A percentile compares a stretch with the other conserved stretches of the same genome.
These are phyloP conservation scores for Discostella stelligeroides DNA, from an alignment of 108 stramenopile species.

Conservation along the genomic window DNA sequence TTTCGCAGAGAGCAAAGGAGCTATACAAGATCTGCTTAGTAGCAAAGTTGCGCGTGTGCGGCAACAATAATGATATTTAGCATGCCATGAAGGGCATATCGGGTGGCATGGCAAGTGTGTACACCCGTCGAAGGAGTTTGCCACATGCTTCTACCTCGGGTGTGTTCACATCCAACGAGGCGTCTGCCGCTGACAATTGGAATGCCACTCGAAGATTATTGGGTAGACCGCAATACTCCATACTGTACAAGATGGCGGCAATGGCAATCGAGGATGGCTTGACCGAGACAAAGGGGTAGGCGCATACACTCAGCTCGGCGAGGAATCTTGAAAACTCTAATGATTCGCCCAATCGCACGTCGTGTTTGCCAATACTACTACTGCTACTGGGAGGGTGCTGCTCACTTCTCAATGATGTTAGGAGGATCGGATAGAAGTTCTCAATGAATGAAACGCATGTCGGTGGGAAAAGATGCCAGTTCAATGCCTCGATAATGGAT, in stretches of 20 bases:
- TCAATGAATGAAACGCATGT: constrained; percentile 32
- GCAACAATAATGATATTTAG: too few relatives aligned
- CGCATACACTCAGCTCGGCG: constrained; percentile 36
- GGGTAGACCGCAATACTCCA: constrained; percentile 24
- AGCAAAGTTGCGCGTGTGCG: too few relatives aligned
- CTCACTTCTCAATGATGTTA: not conserved
- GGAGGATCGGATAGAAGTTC: constrained; percentile 34
- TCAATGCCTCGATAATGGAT: constrained; percentile 17
- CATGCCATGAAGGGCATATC: constrained; percentile 1
- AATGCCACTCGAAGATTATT: not conserved
- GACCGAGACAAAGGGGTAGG: constrained; percentile 25
- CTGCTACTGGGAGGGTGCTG: not conserved
- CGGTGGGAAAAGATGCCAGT: constrained; percentile 38
- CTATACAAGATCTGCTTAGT: too few relatives aligned
- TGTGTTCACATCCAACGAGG: constrained; percentile 7
- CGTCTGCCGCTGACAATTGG: not conserved
- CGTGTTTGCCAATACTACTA: too few relatives aligned
- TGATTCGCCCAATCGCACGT: constrained; percentile 1
- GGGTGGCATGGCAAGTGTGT: constrained; percentile 19
- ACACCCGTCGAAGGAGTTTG: constrained; percentile 17
- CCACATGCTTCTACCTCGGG: constrained; percentile 14
- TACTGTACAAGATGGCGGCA: constrained; percentile 26
- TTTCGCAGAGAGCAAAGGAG: too few relatives aligned
- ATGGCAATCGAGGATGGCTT: constrained; percentile 39
- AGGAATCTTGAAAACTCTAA: constrained; percentile 39